Evolutionary conservation across 352 stramenopile species (phyloP), one percentile per base, ranked within the genome.

Genomic region (Phytopythium vexans): DNA sequence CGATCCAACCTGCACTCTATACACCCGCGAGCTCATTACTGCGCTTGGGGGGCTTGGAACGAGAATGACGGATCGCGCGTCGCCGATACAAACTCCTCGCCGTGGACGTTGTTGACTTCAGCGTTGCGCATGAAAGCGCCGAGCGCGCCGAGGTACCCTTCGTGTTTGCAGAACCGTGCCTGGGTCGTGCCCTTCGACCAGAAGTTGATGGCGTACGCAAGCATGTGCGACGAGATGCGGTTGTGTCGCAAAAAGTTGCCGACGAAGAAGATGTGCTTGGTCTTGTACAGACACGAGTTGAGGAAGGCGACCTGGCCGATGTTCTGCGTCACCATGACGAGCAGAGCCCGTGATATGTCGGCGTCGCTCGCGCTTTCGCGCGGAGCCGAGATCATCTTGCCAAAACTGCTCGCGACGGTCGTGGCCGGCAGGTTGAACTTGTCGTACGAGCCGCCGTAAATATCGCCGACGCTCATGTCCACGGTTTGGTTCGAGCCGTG

Each of bases 311-410:
- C 88, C 75, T 99, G 96, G 37, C 82, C 82, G 60, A 95, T 95
- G 61, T 99, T 99, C 62, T 99, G 98, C 27, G 97, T 99, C 37
- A 99, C 96, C 97, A 99, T 99, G 35, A 99, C 83, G 16, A 99
- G 77, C 41, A 99, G 68, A 38, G 96, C 94, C 42, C 95, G 86
- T 16, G 96, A 96, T 43, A 99, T 71, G 74, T 99, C 97, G 47
- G 97, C 94, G 60, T 99, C 92, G 41, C 82, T 91, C 35, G 99
- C 83, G 44, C 54, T 64, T 39, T 86, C 71, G 4, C 79, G 79
- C 10, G 71, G 57, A 12, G 64, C 61, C 16, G 79, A 80, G 41
- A 94, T 95, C 83, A 94, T 92, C 62, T 89, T 88, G 14, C 83
- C 97, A 74, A 99, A 99, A 44, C 94, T 99, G 56, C 92, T 98